phyloP scores from a whole-genome alignment of 257 asterid genomes.

The Thymus mandschuricus region DNA sequence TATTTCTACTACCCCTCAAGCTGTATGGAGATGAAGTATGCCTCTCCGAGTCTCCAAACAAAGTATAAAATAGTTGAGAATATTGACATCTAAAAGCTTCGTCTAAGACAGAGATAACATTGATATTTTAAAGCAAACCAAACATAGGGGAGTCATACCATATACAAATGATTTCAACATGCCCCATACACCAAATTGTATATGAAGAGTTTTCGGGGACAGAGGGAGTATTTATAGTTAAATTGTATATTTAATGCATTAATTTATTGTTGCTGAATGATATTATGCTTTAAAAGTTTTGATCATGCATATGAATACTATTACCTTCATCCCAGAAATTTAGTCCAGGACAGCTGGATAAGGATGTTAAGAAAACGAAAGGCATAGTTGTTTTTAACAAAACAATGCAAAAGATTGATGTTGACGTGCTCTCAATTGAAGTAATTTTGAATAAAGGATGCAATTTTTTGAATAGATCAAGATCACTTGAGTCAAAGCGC shows the following conservation, averaged over 20 bases:
- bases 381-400: neutral
- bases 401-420: neutral
- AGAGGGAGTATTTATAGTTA: no score
- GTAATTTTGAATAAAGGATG: constrained; percentile 16
- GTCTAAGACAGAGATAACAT: neutral
- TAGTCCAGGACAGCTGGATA: no score
- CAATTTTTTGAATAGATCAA: constrained; percentile 11
- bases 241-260: no score
- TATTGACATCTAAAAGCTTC: constrained; percentile 13
- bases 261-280: no score
- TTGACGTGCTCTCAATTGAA: neutral
- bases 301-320: no score
- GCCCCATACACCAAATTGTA: no score
- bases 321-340: no score
- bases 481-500: constrained; percentile 29
- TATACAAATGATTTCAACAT: neutral
- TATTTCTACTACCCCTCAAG: neutral
- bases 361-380: no score
- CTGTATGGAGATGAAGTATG: neutral
- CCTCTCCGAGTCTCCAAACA: no score
- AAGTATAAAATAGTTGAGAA: neutral
- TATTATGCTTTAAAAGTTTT: no score
- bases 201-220: no score
- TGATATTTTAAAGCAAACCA: neutral
- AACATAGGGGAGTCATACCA: neutral